Conservation (phyloP, 495 filamentous ascomycete species). For the Rusavskia elegans region DNA sequence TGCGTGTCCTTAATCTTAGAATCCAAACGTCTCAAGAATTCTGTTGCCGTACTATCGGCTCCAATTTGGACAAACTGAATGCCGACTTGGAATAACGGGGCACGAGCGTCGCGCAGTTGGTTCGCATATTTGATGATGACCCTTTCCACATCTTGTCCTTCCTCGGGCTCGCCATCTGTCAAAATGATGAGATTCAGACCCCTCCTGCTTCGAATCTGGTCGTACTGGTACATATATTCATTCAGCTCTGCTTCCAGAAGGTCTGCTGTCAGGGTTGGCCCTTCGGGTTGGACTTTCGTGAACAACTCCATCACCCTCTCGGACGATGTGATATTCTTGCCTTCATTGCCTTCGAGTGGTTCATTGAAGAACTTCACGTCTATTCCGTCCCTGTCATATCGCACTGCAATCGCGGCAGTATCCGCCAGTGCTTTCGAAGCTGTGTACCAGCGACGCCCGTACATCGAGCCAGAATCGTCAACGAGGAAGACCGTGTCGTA, state of each 20-base stretch:
- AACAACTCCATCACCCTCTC: conserved; percentile 49
- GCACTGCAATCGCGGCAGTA: conserved; percentile 69
- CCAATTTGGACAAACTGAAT: conserved; percentile 96
- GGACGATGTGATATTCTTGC: conserved; percentile 32
- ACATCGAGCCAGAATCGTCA: conserved; percentile 83
- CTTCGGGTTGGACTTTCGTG: conserved; percentile 38
- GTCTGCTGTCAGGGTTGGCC: conserved; percentile 57
- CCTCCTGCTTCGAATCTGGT: conserved; percentile 22
- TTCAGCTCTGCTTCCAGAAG: conserved; percentile 57
- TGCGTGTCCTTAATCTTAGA: conserved; percentile 36
- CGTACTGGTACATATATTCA: conserved; percentile 41
- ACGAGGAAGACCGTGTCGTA: conserved; percentile 90
- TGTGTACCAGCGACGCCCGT: conserved; percentile 54
- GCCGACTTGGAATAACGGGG: conserved; percentile 70
- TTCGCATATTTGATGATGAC: conserved; percentile 51
- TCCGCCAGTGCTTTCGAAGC: conserved; percentile 49
- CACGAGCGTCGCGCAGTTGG: conserved; percentile 50
- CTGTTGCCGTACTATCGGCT: conserved; percentile 42
- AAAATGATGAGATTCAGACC: conserved; percentile 85
- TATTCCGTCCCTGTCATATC: conserved; percentile 68
- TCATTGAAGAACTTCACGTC: conserved; percentile 85
- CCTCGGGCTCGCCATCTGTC: conserved; percentile 72
- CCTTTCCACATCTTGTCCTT: conserved; percentile 46
- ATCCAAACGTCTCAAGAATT: conserved; percentile 57
- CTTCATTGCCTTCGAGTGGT: conserved; percentile 20